Evolutionary conservation across 1,139 yeast species (phyloP).

Genomic region (Entelexis paramagnoliae): DNA sequence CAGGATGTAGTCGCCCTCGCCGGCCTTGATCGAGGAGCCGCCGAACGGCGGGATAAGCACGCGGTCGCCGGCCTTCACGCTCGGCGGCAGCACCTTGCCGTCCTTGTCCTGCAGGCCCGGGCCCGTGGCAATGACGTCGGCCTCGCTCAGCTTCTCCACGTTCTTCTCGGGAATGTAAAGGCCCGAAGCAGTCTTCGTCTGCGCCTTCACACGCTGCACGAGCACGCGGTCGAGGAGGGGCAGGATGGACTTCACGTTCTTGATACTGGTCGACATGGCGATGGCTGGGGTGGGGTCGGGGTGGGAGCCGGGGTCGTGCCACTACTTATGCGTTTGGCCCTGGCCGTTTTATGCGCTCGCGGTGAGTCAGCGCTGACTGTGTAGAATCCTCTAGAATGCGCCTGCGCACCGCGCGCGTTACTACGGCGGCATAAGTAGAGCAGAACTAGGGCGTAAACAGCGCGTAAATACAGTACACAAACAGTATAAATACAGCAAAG

Average conservation of each 20-base stretch:
- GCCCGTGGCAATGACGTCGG: constrained; percentile 37
- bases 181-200: constrained; percentile 88
- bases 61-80: constrained; percentile 79
- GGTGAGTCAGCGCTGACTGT: constrained; percentile 1
- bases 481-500: too few species aligned
- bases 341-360: not conserved
- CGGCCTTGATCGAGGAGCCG: constrained; percentile 79
- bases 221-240: constrained; percentile 93
- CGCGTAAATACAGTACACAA: too few species aligned
- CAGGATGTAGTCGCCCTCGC: constrained; percentile 46
- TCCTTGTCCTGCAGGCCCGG: constrained; percentile 51
- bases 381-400: constrained; percentile 8
- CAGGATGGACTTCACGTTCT: constrained; percentile 75
- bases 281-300: too few species aligned
- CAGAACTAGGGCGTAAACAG: too few species aligned
- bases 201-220: constrained; percentile 88
- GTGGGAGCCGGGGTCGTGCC: too few species aligned
- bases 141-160: constrained; percentile 75
- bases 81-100: constrained; percentile 41
- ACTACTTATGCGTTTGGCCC: not conserved
- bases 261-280: constrained; percentile 39
- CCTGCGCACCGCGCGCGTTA: not conserved
- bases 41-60: constrained; percentile 87
- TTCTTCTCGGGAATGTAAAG: constrained; percentile 93
- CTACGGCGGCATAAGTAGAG: too few species aligned